phyloP scores from a whole-genome alignment of 2,329 filamentous ascomycete species.

The Bipolaris cookei region DNA sequence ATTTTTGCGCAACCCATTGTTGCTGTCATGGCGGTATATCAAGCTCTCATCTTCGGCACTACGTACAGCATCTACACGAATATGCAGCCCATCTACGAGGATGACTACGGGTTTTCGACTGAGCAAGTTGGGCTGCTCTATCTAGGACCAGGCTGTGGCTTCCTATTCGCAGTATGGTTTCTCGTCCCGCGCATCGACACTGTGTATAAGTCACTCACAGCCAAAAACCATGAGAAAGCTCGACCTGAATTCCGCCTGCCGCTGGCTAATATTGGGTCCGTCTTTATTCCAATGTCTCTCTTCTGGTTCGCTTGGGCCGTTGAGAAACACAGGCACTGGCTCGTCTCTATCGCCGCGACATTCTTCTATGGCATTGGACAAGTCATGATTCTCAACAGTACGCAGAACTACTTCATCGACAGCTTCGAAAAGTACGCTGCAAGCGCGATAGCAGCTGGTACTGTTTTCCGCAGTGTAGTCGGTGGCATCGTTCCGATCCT shows the following conservation, averaged over 20 bases:
- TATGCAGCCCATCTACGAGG: conserved; percentile 55
- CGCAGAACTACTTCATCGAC: conserved; percentile 63
- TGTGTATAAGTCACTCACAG: conserved; percentile 54
- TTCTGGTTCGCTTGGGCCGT: conserved; percentile 56
- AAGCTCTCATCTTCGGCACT: conserved; percentile 56
- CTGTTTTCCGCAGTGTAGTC: conserved; percentile 55
- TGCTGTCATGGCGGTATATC: conserved; percentile 54
- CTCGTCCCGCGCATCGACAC: conserved; percentile 56
- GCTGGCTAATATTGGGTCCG: conserved; percentile 54
- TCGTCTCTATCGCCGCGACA: conserved; percentile 50
- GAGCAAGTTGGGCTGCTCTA: conserved; percentile 56
- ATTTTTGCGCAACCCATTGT: conserved; percentile 57
- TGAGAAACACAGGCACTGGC: conserved; percentile 51
- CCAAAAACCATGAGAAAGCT: conserved; percentile 50
- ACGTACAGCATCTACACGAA: conserved; percentile 58
- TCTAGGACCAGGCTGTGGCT: conserved; percentile 54
- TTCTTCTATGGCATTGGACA: conserved; percentile 61
- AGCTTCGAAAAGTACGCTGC: conserved; percentile 59
- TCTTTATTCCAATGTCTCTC: conserved; percentile 52
- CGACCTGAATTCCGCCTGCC: conserved; percentile 55
- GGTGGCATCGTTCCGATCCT: conserved; percentile 57
- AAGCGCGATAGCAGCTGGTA: conserved; percentile 58
- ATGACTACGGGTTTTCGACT: conserved; percentile 54
- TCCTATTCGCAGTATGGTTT: conserved; percentile 54
- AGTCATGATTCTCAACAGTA: conserved; percentile 60